Evolutionary conservation across 2,329 filamentous ascomycete genomes (phyloP).

Genomic region (Fusarium cyanostomum): DNA sequence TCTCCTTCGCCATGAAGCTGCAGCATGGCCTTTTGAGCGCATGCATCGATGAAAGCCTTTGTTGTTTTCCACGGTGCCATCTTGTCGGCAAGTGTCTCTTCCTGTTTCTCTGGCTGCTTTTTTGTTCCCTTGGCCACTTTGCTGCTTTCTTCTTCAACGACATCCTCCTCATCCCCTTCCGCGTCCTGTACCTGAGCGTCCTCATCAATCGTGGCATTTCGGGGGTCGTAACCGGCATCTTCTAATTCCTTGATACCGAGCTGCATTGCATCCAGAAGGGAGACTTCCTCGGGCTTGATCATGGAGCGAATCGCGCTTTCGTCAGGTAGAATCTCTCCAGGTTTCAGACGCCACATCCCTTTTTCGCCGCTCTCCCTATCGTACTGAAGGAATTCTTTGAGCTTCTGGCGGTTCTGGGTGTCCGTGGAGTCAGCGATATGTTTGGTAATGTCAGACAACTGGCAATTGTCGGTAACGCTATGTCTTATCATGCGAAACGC

Average conservation of each 20-base stretch:
- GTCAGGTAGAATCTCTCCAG: conserved; percentile 79
- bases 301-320: conserved; percentile 82
- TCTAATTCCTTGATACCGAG: conserved; percentile 90
- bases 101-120: conserved; percentile 59
- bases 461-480: conserved; percentile 73
- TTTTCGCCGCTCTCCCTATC: conserved; percentile 78
- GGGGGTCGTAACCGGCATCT: conserved; percentile 85
- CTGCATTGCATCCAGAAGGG: conserved; percentile 95
- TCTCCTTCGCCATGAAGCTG: conserved; percentile 94
- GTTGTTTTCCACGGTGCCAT: conserved; percentile 97
- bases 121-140: conserved; percentile 52
- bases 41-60: conserved; percentile 95
- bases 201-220: conserved; percentile 69
- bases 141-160: conserved; percentile 54
- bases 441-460: conserved; percentile 85
- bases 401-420: conserved; percentile 94
- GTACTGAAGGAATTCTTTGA: conserved; percentile 95
- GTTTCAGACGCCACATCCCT: conserved; percentile 80
- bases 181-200: conserved; percentile 70
- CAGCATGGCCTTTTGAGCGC: conserved; percentile 95
- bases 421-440: conserved; percentile 95
- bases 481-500: conserved; percentile 88
- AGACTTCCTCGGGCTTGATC: conserved; percentile 96
- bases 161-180: conserved; percentile 66
- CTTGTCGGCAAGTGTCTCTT: conserved; percentile 83